Conservation (phyloP, 1,284 basidiomycete species). For the Neonothopanus nambi region DNA sequence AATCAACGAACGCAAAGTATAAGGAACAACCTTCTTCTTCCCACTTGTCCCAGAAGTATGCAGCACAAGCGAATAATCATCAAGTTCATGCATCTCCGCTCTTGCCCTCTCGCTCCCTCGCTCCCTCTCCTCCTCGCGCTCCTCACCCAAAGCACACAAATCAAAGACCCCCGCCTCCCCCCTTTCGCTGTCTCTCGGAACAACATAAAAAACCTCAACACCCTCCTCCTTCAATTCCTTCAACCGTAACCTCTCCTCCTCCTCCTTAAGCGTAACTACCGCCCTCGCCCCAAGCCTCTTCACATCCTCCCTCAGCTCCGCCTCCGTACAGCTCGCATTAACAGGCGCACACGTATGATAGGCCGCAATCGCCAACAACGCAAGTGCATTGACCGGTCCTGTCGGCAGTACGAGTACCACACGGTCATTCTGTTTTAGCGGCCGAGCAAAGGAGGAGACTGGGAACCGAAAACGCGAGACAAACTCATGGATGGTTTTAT, state of each 20-base stretch:
- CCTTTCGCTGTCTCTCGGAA: constrained; percentile 29
- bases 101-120: too few relatives aligned
- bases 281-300: constrained; percentile 35
- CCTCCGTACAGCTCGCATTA: constrained; percentile 41
- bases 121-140: not conserved
- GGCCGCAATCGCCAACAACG: constrained; percentile 37
- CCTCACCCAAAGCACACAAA: constrained; percentile 30
- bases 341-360: constrained; percentile 46
- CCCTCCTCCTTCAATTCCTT: constrained; percentile 29
- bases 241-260: constrained; percentile 36
- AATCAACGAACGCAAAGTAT: constrained; percentile 57
- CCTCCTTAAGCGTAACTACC: constrained; percentile 39
- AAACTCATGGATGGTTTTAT: constrained; percentile 33
- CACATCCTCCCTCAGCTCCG: constrained; percentile 42
- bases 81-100: constrained; percentile 33
- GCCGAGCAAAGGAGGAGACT: constrained; percentile 18
- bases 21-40: constrained; percentile 58
- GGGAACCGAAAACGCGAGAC: constrained; percentile 38
- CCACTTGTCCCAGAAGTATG: constrained; percentile 70
- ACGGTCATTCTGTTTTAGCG: constrained; percentile 40
- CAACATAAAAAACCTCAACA: constrained; percentile 36
- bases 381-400: constrained; percentile 44
- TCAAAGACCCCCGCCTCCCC: constrained; percentile 38
- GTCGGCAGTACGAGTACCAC: constrained; percentile 43
- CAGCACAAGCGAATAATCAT: constrained; percentile 56